These are phyloP conservation scores for Fraxinus dipetala DNA, from an alignment of 305 asterid species.

Conservation along the genomic window DNA sequence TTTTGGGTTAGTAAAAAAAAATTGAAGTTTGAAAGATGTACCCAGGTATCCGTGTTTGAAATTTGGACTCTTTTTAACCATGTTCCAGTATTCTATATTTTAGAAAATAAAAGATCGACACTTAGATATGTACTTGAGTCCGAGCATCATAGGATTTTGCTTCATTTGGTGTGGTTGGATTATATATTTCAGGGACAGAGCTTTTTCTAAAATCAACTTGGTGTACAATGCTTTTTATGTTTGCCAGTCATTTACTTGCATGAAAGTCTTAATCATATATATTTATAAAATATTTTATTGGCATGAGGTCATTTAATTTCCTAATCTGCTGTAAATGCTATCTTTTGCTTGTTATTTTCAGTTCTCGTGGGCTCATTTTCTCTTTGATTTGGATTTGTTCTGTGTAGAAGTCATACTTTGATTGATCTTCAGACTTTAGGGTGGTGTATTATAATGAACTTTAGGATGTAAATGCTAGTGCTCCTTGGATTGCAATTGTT, in stretches of 20 bases:
- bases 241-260: constrained; percentile 19
- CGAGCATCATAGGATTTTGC: not conserved
- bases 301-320: constrained; percentile 12
- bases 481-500: constrained; percentile 12
- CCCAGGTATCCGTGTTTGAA: not conserved
- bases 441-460: constrained; percentile 6
- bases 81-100: not conserved
- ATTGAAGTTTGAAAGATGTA: not conserved
- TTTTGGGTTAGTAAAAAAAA: not conserved
- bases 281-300: constrained; percentile 1
- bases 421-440: constrained; percentile 5
- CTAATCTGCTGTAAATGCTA: not conserved
- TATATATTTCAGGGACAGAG: not conserved
- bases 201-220: not conserved
- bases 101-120: not conserved
- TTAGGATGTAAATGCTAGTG: constrained; percentile 11
- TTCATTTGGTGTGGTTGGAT: constrained; percentile 12
- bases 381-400: not conserved
- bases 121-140: not conserved
- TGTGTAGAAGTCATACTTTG: not conserved
- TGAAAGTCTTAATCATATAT: not conserved
- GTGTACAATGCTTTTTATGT: constrained; percentile 5
- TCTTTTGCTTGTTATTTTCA: not conserved
- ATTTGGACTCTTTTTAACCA: too few relatives aligned
- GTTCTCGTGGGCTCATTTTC: not conserved